Conservation (phyloP, 116 monocot genomes). For the Thalassia testudinum region DNA sequence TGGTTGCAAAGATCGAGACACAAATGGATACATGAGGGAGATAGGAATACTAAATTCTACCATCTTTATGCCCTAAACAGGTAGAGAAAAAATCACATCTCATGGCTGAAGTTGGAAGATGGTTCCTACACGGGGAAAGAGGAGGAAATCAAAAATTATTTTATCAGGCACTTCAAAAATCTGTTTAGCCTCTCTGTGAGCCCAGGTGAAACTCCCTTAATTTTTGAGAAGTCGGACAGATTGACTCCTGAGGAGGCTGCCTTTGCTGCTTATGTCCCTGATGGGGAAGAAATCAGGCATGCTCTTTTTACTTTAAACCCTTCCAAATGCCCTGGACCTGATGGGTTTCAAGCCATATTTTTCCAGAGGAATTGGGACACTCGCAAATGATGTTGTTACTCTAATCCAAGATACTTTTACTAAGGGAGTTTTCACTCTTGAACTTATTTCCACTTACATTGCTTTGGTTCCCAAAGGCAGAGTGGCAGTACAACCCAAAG, state of each 20-base stretch:
- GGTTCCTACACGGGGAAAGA: neutral
- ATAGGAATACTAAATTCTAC: neutral
- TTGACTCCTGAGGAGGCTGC: too few relatives aligned
- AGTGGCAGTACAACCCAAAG: too few relatives aligned
- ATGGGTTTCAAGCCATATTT: too few relatives aligned
- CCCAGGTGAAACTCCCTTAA: neutral
- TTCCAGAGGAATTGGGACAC: too few relatives aligned
- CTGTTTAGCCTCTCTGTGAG: neutral
- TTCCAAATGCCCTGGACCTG: too few relatives aligned
- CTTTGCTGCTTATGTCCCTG: too few relatives aligned
- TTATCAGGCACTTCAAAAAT: neutral
- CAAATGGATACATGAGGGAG: neutral
- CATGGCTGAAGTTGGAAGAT: neutral
- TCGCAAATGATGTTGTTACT: too few relatives aligned
- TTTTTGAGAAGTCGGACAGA: too few relatives aligned
- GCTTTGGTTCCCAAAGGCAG: too few relatives aligned
- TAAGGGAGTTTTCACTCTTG: neutral
- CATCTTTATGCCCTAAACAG: neutral
- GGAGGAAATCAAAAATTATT: neutral
- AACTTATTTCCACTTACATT: too few relatives aligned
- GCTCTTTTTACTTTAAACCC: neutral
- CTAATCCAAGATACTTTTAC: too few relatives aligned
- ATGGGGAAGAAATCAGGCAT: neutral
- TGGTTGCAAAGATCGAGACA: neutral
- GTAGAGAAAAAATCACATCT: neutral